Evolutionary conservation across 2,329 filamentous ascomycete species (phyloP).

Genomic region (Colletotrichum abscissum): DNA sequence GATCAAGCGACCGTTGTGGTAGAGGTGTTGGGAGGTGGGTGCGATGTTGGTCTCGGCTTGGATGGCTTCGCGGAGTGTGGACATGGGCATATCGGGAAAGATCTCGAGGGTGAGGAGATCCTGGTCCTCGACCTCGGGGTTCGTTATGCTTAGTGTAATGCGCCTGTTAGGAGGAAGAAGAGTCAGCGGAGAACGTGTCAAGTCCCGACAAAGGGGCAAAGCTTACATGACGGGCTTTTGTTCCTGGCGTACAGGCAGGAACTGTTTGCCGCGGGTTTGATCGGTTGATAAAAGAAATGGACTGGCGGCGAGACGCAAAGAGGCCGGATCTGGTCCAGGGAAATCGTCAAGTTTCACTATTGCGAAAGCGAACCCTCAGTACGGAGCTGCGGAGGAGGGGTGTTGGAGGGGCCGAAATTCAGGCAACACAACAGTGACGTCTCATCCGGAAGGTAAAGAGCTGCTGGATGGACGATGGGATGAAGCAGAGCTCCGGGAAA

Average conservation of each 20-base stretch:
- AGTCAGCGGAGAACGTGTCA: slow-evolving; percentile 8
- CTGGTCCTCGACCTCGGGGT: slow-evolving; percentile 72
- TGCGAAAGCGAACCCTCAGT: slow-evolving; percentile 28
- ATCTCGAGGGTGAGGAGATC: slow-evolving; percentile 85
- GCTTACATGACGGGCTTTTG: slow-evolving; percentile 29
- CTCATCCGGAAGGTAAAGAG: slow-evolving; percentile 9
- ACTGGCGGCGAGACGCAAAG: not conserved
- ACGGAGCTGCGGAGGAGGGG: slow-evolving; percentile 31
- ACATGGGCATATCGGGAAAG: slow-evolving; percentile 83
- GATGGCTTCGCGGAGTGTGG: slow-evolving; percentile 88
- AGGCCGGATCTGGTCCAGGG: not conserved
- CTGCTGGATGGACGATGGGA: not conserved
- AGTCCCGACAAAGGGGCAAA: not conserved
- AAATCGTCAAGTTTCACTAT: slow-evolving; percentile 22
- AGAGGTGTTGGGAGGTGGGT: slow-evolving; percentile 81
- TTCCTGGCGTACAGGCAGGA: not conserved
- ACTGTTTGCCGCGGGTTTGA: not conserved
- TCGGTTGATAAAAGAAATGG: not conserved
- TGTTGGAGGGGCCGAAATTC: slow-evolving; percentile 24
- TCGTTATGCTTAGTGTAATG: slow-evolving; percentile 87
- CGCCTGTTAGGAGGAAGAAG: slow-evolving; percentile 67
- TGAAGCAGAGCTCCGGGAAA: not conserved
- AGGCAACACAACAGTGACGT: slow-evolving; percentile 31
- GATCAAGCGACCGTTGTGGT: slow-evolving; percentile 88
- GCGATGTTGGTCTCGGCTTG: slow-evolving; percentile 84